Conservation (phyloP, 2,329 filamentous ascomycete genomes). For the Aspergillus sclerotialis region DNA sequence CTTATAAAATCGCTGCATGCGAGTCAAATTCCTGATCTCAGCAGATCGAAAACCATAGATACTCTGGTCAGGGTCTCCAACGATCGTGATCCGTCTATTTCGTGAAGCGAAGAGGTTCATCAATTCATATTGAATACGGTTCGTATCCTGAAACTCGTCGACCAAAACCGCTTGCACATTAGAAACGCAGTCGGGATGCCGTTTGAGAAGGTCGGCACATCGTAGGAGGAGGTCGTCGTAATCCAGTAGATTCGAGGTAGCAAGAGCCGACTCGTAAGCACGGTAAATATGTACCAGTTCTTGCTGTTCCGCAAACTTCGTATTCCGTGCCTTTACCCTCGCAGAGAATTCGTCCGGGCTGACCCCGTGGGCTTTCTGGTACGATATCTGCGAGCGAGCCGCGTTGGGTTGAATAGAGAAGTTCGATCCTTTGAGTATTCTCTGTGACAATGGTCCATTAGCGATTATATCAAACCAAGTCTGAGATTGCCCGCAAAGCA, state of each 20-base stretch:
- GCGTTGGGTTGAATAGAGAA: constrained; percentile 61
- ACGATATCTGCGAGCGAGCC: constrained; percentile 68
- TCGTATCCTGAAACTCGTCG: constrained; percentile 97
- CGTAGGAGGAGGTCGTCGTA: constrained; percentile 87
- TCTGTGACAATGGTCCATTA: constrained; percentile 24
- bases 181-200: constrained; percentile 70
- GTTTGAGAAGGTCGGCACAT: constrained; percentile 70
- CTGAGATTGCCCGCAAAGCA: neutral
- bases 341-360: constrained; percentile 37
- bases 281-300: constrained; percentile 62
- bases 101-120: constrained; percentile 79
- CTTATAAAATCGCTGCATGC: constrained; percentile 69
- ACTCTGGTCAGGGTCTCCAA: constrained; percentile 94
- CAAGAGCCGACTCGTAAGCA: constrained; percentile 71
- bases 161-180: constrained; percentile 90
- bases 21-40: constrained; percentile 78
- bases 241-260: constrained; percentile 74
- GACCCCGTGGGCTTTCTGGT: constrained; percentile 52
- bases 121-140: constrained; percentile 86
- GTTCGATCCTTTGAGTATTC: constrained; percentile 70
- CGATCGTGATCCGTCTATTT: constrained; percentile 75
- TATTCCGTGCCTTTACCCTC: constrained; percentile 20
- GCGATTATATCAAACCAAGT: constrained; percentile 1
- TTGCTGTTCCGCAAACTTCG: constrained; percentile 47
- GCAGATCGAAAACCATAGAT: constrained; percentile 95